Evolutionary conservation across 2,329 filamentous ascomycete species (phyloP), one percentile per base, ranked within the genome.

Genomic region (Dactylellina parvicollis): DNA sequence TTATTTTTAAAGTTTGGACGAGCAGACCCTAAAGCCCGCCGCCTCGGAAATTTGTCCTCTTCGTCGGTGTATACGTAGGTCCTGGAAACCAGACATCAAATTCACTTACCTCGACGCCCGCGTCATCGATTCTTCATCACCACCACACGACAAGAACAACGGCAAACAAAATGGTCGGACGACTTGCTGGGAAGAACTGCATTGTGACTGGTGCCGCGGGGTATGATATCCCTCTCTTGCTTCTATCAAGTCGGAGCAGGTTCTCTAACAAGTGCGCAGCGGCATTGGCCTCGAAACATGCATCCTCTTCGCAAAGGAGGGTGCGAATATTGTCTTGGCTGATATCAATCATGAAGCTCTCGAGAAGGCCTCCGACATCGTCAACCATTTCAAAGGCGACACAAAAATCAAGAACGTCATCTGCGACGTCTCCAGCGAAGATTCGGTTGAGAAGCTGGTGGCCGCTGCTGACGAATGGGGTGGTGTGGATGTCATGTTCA

Each of bases 221-320:
- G 92, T 96, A 86, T 2, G 60, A 4, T 16, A 16, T 1, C 8
- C 8, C 30, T 26, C 47, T 20, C 38, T 2, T 24, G n/a, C 3
- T 12, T 52, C 14, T 7, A 14, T 24, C 18, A 30, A 28, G 5
- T 22, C 18, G 36, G 14, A 1, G 18, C 16, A 18, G n/a, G 20
- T 7, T 24, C 18, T 36, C 56, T 70, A 49, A 70, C 49, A 26
- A 18, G 2, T 54, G 28, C 4, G 12, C 79, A 93, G 93, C 79
- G 93, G 93, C 79, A 97, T 97, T 79, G 93, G 93, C 76, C 90
- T 97, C 52, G 92, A 97, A 83, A 96, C 93, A 1, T 87, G 87
- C 64, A 93, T 97, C 77, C 90, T 96, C 70, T 96, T 97, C 79
- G 90, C 89, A 71, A 90, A 90, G 76, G 93, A 97, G 83, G 93